Conservation (phyloP, 2,329 filamentous ascomycete species). For the Graphiopsis chlorocephala region DNA sequence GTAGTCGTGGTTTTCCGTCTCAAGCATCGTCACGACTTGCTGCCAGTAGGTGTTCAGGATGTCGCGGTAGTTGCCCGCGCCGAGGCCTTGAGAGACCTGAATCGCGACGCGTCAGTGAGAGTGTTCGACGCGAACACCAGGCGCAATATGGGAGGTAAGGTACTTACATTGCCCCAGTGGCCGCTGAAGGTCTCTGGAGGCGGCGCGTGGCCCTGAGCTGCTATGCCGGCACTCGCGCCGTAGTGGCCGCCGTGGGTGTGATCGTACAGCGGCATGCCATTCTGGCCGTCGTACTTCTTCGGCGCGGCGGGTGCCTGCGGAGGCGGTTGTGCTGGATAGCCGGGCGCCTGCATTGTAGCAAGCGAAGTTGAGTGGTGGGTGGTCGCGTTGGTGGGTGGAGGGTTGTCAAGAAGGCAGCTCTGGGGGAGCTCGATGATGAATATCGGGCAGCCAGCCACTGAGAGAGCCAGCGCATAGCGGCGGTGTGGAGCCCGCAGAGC, state of each 20-base stretch:
- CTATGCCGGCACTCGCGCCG: slow-evolving; percentile 63
- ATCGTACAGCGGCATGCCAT: slow-evolving; percentile 50
- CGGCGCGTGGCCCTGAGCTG: slow-evolving; percentile 83
- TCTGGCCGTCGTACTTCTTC: slow-evolving; percentile 49
- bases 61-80: slow-evolving; percentile 84
- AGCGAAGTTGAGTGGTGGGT: slow-evolving; percentile 1
- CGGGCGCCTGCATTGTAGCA: slow-evolving; percentile 12
- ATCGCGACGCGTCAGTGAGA: slow-evolving; percentile 8
- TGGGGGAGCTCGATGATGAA: slow-evolving; percentile 3
- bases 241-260: slow-evolving; percentile 48
- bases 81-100: slow-evolving; percentile 88
- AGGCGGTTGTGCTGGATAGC: slow-evolving; percentile 21
- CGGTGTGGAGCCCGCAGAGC: neutral
- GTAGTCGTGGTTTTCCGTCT: slow-evolving; percentile 95
- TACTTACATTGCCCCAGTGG: slow-evolving; percentile 85
- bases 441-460: neutral
- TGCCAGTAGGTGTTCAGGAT: slow-evolving; percentile 99
- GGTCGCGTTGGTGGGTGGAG: slow-evolving; percentile 1
- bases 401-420: neutral
- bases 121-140: neutral
- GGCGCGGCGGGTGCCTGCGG: slow-evolving; percentile 33
- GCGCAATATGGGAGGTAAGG: neutral
- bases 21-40: slow-evolving; percentile 92
- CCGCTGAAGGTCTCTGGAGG: slow-evolving; percentile 87
- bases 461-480: neutral